phyloP scores from a whole-genome alignment of 495 filamentous ascomycete species.

The Neurospora sp. region DNA sequence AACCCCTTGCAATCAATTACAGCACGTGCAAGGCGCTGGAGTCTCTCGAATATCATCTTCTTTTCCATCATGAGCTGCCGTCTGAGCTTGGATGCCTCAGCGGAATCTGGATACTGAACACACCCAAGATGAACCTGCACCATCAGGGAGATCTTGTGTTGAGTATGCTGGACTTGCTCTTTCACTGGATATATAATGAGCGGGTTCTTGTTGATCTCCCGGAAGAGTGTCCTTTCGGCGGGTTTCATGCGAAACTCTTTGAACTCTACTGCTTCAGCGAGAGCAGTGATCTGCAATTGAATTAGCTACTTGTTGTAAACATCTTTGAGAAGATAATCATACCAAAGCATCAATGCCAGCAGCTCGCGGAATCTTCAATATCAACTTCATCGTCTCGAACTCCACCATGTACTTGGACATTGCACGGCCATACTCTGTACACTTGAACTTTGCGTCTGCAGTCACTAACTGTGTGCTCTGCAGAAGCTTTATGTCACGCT shows the following conservation, averaged over 20 bases:
- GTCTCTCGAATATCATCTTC: conserved; percentile 57
- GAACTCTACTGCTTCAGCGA: conserved; percentile 67
- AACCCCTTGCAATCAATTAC: conserved; percentile 73
- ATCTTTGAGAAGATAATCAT: conserved; percentile 18
- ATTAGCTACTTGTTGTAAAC: conserved; percentile 22
- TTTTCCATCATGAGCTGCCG: conserved; percentile 61
- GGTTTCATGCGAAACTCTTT: conserved; percentile 58
- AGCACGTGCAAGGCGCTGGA: conserved; percentile 69
- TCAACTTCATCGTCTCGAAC: conserved; percentile 78
- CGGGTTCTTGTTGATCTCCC: conserved; percentile 66
- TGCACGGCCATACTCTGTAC: conserved; percentile 71
- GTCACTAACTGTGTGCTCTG: conserved; percentile 51
- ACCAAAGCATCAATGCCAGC: conserved; percentile 64
- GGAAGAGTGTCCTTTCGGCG: conserved; percentile 65
- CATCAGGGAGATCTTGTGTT: conserved; percentile 82
- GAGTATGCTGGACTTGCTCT: conserved; percentile 56
- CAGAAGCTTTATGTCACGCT: conserved; percentile 63
- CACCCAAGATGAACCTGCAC: conserved; percentile 72
- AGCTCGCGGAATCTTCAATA: conserved; percentile 53
- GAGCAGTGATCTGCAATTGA: conserved; percentile 27
- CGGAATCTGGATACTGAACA: conserved; percentile 57
- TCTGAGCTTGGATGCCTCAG: conserved; percentile 51
- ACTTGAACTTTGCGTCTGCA: conserved; percentile 39
- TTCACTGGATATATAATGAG: conserved; percentile 72
- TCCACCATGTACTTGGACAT: conserved; percentile 92